A percentile compares a stretch with the other conserved stretches of the same genome.
These are phyloP conservation scores for Eruca vesicaria DNA, from an alignment of 441 rosid species.

Conservation along the genomic window DNA sequence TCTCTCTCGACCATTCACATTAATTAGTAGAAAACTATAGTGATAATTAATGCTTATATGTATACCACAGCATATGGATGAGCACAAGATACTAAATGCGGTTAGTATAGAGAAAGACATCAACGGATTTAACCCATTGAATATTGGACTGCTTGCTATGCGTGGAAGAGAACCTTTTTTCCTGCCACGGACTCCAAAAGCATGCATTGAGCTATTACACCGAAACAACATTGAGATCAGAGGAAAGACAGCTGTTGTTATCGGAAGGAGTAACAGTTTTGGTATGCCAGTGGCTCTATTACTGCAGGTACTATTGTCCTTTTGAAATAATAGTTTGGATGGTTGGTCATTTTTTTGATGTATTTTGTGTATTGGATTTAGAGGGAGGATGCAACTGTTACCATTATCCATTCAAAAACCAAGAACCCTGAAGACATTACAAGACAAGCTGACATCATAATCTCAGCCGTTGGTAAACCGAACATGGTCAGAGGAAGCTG, in stretches of 20 bases:
- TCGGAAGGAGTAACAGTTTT: not conserved
- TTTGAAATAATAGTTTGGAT: not conserved
- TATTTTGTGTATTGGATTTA: not conserved
- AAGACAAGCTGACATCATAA: not conserved
- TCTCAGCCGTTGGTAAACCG: not conserved
- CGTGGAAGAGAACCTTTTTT: not conserved
- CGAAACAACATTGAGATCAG: not conserved
- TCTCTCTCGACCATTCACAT: too few relatives aligned
- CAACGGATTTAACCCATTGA: not conserved
- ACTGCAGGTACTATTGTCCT: not conserved
- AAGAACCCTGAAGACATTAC: not conserved
- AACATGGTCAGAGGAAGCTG: not conserved
- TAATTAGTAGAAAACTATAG: too few relatives aligned
- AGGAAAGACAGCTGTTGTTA: not conserved
- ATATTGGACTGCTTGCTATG: not conserved
- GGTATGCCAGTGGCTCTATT: not conserved
- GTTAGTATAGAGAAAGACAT: not conserved
- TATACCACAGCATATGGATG: not conserved
- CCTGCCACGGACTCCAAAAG: not conserved
- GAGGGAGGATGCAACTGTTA: not conserved
- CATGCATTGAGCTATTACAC: not conserved
- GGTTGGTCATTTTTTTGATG: not conserved
- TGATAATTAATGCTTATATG: too few relatives aligned
- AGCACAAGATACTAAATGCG: not conserved
- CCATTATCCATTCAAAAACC: not conserved